Percentiles rank a stretch among this genome's conserved stretches.
Conservation (phyloP, 345 rosid species). For the Dipteronia dyeriana region DNA sequence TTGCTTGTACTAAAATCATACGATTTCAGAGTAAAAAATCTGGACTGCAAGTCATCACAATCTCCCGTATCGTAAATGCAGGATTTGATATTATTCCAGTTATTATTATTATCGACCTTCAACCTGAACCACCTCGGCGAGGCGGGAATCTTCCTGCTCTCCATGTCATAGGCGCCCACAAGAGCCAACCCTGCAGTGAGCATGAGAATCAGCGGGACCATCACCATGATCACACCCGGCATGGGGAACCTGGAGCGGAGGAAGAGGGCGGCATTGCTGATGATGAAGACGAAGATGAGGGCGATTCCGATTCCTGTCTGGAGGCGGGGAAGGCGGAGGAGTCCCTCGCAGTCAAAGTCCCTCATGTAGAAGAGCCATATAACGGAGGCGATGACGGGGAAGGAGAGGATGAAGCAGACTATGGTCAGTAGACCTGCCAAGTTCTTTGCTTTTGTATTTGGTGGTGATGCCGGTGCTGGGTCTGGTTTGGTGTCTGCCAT, state of each 20-base stretch:
- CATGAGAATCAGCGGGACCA: slow-evolving; percentile 56
- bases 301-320: slow-evolving; percentile 49
- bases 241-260: slow-evolving; percentile 47
- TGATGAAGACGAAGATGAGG: slow-evolving; percentile 49
- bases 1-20: slow-evolving; percentile 42
- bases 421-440: slow-evolving; percentile 41
- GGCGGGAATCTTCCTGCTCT: slow-evolving; percentile 47
- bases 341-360: slow-evolving; percentile 67
- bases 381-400: slow-evolving; percentile 59
- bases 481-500: slow-evolving; percentile 14
- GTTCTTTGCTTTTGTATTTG: slow-evolving; percentile 24
- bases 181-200: slow-evolving; percentile 59
- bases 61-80: slow-evolving; percentile 53
- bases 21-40: slow-evolving; percentile 27
- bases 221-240: slow-evolving; percentile 49
- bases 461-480: not conserved
- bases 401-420: slow-evolving; percentile 54
- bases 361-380: slow-evolving; percentile 72
- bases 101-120: slow-evolving; percentile 38
- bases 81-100: slow-evolving; percentile 63
- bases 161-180: slow-evolving; percentile 56
- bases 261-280: slow-evolving; percentile 43
- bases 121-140: slow-evolving; percentile 58
- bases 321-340: slow-evolving; percentile 55
- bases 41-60: slow-evolving; percentile 46